phyloP scores from a whole-genome alignment of 306 rosid genomes.

The Dalbergia cultrata region DNA sequence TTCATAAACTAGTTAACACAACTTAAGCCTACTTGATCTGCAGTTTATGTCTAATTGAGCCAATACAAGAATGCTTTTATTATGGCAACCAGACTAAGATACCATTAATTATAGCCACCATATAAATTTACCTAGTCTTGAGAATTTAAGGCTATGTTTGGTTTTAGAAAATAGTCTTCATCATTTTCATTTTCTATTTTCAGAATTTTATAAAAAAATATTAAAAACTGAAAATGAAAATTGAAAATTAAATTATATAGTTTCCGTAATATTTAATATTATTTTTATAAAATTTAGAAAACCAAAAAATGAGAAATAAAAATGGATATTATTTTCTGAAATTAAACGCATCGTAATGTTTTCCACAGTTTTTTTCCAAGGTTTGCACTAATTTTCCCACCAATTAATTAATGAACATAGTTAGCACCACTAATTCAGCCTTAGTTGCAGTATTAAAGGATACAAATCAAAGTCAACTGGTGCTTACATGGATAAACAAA shows the following conservation, averaged over 20 bases:
- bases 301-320: too few species aligned
- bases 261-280: too few species aligned
- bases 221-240: too few species aligned
- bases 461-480: constrained; percentile 13
- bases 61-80: background rate
- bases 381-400: background rate
- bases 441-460: background rate
- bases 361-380: background rate
- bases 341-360: too few species aligned
- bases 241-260: too few species aligned
- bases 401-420: background rate
- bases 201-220: too few species aligned
- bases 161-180: too few species aligned
- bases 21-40: background rate
- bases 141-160: too few species aligned
- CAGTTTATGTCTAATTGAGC: background rate
- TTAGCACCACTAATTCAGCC: constrained; percentile 22
- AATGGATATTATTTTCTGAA: too few species aligned
- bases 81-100: background rate
- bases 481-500: constrained; percentile 15
- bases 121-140: too few species aligned
- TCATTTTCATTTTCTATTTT: too few species aligned
- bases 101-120: background rate
- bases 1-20: constrained; percentile 1
- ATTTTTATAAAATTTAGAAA: too few species aligned